Base-by-base conservation (phyloP, 306 rosid species). In the Oxytropis ochrocephala region DNA sequence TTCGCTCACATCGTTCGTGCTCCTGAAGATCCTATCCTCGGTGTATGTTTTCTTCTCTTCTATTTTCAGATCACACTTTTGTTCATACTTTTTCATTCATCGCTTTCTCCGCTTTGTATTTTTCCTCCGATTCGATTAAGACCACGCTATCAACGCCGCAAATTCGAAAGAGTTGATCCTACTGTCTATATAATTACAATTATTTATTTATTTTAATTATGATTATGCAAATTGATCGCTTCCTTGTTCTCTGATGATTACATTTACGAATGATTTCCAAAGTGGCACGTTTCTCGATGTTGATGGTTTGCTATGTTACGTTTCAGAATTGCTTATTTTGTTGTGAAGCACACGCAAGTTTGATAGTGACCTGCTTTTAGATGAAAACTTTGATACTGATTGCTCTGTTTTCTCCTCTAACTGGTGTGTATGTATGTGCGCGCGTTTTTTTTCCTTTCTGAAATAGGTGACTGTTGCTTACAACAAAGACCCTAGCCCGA, bases 21-120 rank as follows among this genome's bases (percentile, higher is more conserved):
- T 68, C 96, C 99, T 5, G 99, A 95, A 85, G 99, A 95, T 91
- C 91, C 97, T 58, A 95, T 95, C 55, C 97, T 95, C 55, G 97
- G 99, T 76, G 97, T 95, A 87, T 14, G 3, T 1, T 4, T 6
- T 8, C n/a, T 6, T 19, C 6, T 52, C 8, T 8, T 16, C 43
- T 56, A 12, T 29, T 6, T 1, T 41, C 6, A 51, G 52, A 78
- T 77, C 66, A 58, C 36, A 11, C 13, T 58, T 44, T 14, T 11
- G 2, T n/a, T 5, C 14, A 19, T 54, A 0, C 0, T 52, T 24
- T 64, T 50, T 75, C 24, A 32, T 60, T 11, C 7, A 6, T 54
- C 44, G 4, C 11, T 54, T 44, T 59, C 32, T 2, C 21, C 41
- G 41, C 5, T 48, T 36, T 8, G 2, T 1, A 10, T 11, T 16